Percentiles rank a stretch among this genome's conserved stretches.
Evolutionary conservation across 768 basidiomycete species (phyloP).

Genomic region (Cytidiella melzeri): DNA sequence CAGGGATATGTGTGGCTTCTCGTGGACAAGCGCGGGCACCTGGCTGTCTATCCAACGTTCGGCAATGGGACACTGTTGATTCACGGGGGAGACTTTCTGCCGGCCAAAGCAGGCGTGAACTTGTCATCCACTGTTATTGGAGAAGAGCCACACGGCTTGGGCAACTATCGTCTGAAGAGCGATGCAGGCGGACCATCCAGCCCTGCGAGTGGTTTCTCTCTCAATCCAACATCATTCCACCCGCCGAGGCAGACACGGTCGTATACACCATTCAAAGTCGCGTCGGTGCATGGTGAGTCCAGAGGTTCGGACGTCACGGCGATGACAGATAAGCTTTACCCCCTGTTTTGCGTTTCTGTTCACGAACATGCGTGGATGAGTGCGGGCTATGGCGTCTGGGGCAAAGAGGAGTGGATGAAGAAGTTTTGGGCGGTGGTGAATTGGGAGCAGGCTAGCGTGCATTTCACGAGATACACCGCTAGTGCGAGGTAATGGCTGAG

Average conservation of each 20-base stretch:
- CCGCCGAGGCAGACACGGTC: constrained; percentile 26
- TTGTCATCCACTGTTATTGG: constrained; percentile 7
- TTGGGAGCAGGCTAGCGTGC: constrained; percentile 54
- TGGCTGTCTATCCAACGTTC: constrained; percentile 80
- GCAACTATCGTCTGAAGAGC: constrained; percentile 11
- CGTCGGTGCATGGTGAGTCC: neutral
- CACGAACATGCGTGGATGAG: constrained; percentile 86
- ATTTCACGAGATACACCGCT: constrained; percentile 1
- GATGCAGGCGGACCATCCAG: neutral
- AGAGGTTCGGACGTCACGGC: neutral
- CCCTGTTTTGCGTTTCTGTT: constrained; percentile 72
- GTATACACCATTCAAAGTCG: constrained; percentile 20
- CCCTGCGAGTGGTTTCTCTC: constrained; percentile 38
- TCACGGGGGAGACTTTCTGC: constrained; percentile 13
- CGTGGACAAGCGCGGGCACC: constrained; percentile 50
- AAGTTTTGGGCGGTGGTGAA: constrained; percentile 81
- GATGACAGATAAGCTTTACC: constrained; percentile 39
- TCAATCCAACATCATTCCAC: constrained; percentile 21
- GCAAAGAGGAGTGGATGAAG: constrained; percentile 79
- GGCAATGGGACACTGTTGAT: constrained; percentile 86
- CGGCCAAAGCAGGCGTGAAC: neutral
- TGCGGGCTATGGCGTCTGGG: constrained; percentile 85
- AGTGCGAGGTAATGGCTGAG: neutral
- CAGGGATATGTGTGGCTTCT: constrained; percentile 89
- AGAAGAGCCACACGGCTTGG: neutral